phyloP scores from a whole-genome alignment of 2,329 filamentous ascomycete species.

The Ascochyta rabiei region DNA sequence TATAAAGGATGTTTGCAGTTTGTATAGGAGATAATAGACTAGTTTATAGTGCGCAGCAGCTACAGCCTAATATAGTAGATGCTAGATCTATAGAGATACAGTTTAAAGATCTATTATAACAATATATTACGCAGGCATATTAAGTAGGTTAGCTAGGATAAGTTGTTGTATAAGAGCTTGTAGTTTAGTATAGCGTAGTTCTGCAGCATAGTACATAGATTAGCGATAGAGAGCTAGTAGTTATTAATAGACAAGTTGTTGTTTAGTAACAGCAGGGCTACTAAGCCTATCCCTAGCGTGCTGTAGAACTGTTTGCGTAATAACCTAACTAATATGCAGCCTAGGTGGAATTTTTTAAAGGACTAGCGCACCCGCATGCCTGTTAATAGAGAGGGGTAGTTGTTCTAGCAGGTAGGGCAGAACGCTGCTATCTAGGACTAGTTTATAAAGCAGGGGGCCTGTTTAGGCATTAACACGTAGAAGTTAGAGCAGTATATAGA shows the following conservation, averaged over 20 bases:
- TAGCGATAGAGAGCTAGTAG: neutral
- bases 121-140: conserved; percentile 14
- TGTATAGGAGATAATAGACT: conserved; percentile 18
- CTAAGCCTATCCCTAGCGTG: neutral
- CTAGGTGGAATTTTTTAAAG: conserved; percentile 20
- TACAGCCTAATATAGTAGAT: conserved; percentile 22
- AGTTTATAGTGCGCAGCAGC: conserved; percentile 22
- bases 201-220: conserved; percentile 13
- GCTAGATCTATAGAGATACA: conserved; percentile 19
- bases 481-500: neutral
- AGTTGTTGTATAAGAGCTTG: conserved; percentile 19
- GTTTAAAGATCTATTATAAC: conserved; percentile 23
- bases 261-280: neutral
- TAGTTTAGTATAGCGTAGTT: conserved; percentile 16
- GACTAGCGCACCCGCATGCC: conserved; percentile 15
- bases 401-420: neutral
- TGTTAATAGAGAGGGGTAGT: conserved; percentile 3
- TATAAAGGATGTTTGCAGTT: conserved; percentile 22
- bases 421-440: neutral
- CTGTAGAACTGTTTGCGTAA: conserved; percentile 8
- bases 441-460: conserved; percentile 7
- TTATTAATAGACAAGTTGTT: conserved; percentile 1
- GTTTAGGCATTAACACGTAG: too few species aligned
- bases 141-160: conserved; percentile 7
- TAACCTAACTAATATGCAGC: conserved; percentile 9